Percentiles rank a stretch among this genome's conserved stretches.
These are phyloP conservation scores for Elsinoe ampelina DNA, from an alignment of 2,329 filamentous ascomycete genomes.

Conservation along the genomic window DNA sequence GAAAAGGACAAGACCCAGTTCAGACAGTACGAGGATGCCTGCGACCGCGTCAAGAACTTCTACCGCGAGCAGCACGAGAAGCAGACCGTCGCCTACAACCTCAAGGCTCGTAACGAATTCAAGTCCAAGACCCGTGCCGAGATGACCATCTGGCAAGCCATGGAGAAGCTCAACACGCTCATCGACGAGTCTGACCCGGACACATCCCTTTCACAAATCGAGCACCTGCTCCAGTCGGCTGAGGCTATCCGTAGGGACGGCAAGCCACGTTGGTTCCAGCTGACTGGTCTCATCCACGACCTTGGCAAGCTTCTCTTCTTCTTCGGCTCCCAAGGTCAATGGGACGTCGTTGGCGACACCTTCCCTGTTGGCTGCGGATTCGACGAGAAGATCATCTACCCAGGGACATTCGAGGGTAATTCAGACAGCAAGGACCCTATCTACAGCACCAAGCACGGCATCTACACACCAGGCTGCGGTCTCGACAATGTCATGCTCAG, in stretches of 20 bases:
- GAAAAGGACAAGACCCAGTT: conserved; percentile 73
- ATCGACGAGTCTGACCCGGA: conserved; percentile 89
- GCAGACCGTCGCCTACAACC: conserved; percentile 76
- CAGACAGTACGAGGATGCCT: conserved; percentile 73
- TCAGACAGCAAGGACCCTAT: conserved; percentile 62
- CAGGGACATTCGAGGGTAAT: conserved; percentile 66
- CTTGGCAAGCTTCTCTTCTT: conserved; percentile 73
- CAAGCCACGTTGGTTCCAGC: conserved; percentile 74
- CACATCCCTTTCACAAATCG: conserved; percentile 77
- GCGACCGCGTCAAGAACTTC: conserved; percentile 77
- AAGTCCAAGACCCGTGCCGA: conserved; percentile 57
- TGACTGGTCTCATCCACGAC: conserved; percentile 69
- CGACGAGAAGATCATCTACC: conserved; percentile 69
- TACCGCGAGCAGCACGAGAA: conserved; percentile 64
- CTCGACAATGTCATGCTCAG: conserved; percentile 81
- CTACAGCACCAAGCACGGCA: conserved; percentile 67
- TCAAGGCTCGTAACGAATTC: conserved; percentile 66
- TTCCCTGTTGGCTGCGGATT: conserved; percentile 72
- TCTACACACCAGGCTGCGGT: conserved; percentile 70
- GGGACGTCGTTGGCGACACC: conserved; percentile 85
- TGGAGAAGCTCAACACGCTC: conserved; percentile 83
- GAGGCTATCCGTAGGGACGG: conserved; percentile 82
- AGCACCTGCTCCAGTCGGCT: conserved; percentile 79
- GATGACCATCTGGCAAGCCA: conserved; percentile 85
- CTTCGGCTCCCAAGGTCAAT: conserved; percentile 76